Percentiles rank a stretch among this genome's conserved stretches.
phyloP scores from a whole-genome alignment of 2,329 filamentous ascomycete genomes.

The Huntiella moniliformis region DNA sequence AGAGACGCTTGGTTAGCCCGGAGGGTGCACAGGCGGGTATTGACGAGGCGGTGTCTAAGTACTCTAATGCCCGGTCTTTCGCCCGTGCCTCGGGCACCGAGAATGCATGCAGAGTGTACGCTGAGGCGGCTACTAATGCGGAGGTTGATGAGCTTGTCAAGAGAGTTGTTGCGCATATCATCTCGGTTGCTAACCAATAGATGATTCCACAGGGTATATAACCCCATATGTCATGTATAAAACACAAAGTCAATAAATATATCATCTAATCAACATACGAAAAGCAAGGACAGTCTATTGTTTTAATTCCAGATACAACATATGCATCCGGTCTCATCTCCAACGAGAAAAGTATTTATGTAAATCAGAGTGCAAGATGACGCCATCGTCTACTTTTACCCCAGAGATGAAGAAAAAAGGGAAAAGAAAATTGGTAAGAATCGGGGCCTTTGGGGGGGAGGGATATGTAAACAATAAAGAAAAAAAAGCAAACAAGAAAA shows the following conservation, averaged over 20 bases:
- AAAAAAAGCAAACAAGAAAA: constrained; percentile 5
- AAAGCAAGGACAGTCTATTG: not conserved
- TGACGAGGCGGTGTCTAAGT: constrained; percentile 73
- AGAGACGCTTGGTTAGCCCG: constrained; percentile 69
- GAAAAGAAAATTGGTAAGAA: too few species aligned
- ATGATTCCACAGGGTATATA: too few species aligned
- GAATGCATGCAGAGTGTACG: constrained; percentile 89
- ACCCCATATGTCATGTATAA: constrained; percentile 13
- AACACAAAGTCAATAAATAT: not conserved
- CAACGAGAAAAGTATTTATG: too few species aligned
- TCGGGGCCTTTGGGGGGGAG: not conserved
- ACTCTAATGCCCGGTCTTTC: constrained; percentile 75
- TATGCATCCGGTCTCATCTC: too few species aligned
- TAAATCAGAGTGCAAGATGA: not conserved
- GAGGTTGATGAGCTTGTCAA: constrained; percentile 83
- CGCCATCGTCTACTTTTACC: too few species aligned
- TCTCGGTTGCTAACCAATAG: constrained; percentile 10
- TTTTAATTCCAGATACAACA: not conserved
- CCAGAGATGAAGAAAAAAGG: too few species aligned
- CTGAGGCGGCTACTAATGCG: constrained; percentile 72
- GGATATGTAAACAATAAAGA: constrained; percentile 5
- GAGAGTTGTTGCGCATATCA: constrained; percentile 58
- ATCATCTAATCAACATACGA: not conserved
- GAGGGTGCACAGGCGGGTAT: constrained; percentile 67
- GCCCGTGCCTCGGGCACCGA: constrained; percentile 88